Conservation (phyloP, 1,139 yeast genomes). For the Ogataea hybrid region DNA sequence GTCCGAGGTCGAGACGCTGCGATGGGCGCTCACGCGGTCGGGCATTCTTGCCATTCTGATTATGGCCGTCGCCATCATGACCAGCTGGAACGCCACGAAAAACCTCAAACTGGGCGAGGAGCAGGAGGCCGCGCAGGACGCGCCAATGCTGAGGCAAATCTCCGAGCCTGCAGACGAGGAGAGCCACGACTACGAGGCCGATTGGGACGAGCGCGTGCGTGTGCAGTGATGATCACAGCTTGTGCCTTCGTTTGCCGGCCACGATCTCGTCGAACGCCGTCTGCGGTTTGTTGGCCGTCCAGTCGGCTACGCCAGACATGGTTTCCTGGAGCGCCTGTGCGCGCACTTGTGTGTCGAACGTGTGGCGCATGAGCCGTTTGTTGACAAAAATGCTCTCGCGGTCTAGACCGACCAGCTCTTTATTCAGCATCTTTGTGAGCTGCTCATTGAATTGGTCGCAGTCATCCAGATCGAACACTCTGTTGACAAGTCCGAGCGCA, state of each 20-base stretch:
- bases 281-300: conserved; percentile 78
- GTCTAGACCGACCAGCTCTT: conserved; percentile 49
- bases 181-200: conserved; percentile 34
- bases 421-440: conserved; percentile 47
- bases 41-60: conserved; percentile 64
- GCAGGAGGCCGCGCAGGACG: conserved; percentile 24
- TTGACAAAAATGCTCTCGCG: conserved; percentile 59
- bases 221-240: conserved; percentile 40
- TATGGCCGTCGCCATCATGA: conserved; percentile 47
- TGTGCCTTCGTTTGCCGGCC: conserved; percentile 57
- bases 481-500: conserved; percentile 61
- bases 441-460: conserved; percentile 59
- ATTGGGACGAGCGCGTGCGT: conserved; percentile 32
- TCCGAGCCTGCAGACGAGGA: conserved; percentile 32
- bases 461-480: conserved; percentile 45
- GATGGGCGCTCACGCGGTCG: conserved; percentile 93
- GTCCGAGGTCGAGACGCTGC: conserved; percentile 79
- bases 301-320: conserved; percentile 62
- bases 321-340: conserved; percentile 65
- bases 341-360: conserved; percentile 25
- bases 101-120: conserved; percentile 30
- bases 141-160: conserved; percentile 22
- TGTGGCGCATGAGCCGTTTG: conserved; percentile 50
- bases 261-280: conserved; percentile 58
- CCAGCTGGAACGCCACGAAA: conserved; percentile 46